phyloP scores from a whole-genome alignment of 1,284 basidiomycete species.

The Pseudozyma sp. region DNA sequence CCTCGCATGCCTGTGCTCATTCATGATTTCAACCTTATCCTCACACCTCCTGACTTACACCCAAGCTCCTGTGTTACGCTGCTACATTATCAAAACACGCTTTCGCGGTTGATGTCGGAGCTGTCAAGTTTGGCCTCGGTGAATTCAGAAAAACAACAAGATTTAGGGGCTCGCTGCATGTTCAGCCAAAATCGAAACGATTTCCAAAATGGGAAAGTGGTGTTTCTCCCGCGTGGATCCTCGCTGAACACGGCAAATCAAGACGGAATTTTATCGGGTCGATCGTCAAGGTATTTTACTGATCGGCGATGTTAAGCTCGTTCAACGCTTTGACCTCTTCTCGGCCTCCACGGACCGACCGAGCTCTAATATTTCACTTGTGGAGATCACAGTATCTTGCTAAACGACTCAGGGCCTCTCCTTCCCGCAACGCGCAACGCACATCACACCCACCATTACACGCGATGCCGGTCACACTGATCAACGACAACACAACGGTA shows the following conservation, averaged over 20 bases:
- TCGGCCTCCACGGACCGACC: too few species aligned
- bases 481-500: constrained; percentile 35
- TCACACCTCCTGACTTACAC: too few species aligned
- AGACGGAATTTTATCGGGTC: background rate
- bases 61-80: too few species aligned
- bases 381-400: background rate
- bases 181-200: background rate
- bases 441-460: background rate
- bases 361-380: background rate
- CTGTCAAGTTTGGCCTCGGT: constrained; percentile 34
- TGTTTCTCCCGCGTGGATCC: constrained; percentile 5
- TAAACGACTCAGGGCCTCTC: background rate
- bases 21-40: too few species aligned
- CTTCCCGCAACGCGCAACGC: too few species aligned
- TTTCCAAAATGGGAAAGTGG: constrained; percentile 5
- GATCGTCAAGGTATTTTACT: background rate
- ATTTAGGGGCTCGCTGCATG: constrained; percentile 30
- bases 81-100: background rate
- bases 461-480: constrained; percentile 35
- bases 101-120: constrained; percentile 1
- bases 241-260: constrained; percentile 4
- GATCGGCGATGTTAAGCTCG: background rate
- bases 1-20: too few species aligned
- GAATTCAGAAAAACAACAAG: constrained; percentile 12
- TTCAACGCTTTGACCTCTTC: too few species aligned